These are phyloP conservation scores for Rhizomucor miehei DNA, from an alignment of 371 early-diverging fungal genomes.

Conservation along the genomic window DNA sequence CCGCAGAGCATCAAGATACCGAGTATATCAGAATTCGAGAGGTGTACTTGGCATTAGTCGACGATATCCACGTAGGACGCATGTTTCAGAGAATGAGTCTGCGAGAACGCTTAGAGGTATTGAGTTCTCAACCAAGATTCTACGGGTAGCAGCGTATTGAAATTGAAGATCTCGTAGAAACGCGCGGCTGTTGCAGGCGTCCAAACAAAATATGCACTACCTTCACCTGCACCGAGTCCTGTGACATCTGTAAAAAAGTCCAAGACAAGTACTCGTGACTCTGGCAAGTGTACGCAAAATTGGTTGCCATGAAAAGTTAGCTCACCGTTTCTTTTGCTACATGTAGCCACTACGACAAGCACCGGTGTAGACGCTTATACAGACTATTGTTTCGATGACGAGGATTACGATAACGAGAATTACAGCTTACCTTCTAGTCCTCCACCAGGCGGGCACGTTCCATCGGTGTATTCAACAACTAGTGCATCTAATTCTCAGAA, in stretches of 20 bases:
- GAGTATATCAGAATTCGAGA: constrained; percentile 57
- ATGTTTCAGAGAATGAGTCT: constrained; percentile 46
- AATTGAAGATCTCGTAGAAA: constrained; percentile 6
- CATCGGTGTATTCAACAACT: not conserved
- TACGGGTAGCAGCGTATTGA: not conserved
- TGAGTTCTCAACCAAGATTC: not conserved
- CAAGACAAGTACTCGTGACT: not conserved
- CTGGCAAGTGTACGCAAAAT: not conserved
- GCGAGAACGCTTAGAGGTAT: constrained; percentile 36
- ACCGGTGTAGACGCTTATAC: not conserved
- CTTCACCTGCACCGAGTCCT: constrained; percentile 7
- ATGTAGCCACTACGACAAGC: not conserved
- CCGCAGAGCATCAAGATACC: constrained; percentile 49
- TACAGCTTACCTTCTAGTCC: not conserved
- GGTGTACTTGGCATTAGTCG: constrained; percentile 44
- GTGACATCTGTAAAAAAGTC: constrained; percentile 1
- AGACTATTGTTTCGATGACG: not conserved
- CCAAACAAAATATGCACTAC: constrained; percentile 4
- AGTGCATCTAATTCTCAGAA: not conserved
- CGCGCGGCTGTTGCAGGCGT: constrained; percentile 13
- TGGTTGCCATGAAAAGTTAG: no score
- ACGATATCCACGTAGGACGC: constrained; percentile 49
- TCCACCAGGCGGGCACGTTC: not conserved
- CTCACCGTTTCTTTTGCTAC: no score
- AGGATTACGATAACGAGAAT: not conserved